Evolutionary conservation across 2,329 filamentous ascomycete species (phyloP).

Genomic region (Diaporthe capsici): DNA sequence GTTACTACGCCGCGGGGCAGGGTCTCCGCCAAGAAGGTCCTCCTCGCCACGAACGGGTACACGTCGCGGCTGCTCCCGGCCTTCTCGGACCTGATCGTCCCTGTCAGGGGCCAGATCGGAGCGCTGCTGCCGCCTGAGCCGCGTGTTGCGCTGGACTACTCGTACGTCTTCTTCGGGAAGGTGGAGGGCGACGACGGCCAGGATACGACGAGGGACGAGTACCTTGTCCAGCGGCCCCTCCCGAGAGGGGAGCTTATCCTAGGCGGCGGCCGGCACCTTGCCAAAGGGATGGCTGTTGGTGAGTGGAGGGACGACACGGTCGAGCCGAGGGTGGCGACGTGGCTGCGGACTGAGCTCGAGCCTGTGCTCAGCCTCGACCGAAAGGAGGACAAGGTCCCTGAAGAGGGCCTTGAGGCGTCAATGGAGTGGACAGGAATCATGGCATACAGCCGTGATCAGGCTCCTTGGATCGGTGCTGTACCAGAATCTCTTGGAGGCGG

Average conservation of each 20-base stretch:
- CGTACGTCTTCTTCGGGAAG: slow-evolving; percentile 73
- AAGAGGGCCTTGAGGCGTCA: slow-evolving; percentile 60
- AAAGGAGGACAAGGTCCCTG: slow-evolving; percentile 53
- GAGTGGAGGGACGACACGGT: slow-evolving; percentile 54
- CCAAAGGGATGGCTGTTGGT: slow-evolving; percentile 59
- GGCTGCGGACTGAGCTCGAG: slow-evolving; percentile 64
- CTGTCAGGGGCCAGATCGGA: slow-evolving; percentile 81
- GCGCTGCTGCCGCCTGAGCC: slow-evolving; percentile 71
- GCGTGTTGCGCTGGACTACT: slow-evolving; percentile 62
- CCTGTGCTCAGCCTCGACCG: slow-evolving; percentile 57
- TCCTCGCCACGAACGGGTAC: slow-evolving; percentile 89
- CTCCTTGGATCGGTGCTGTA: slow-evolving; percentile 81
- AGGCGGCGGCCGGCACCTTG: slow-evolving; percentile 76
- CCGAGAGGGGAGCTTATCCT: slow-evolving; percentile 74
- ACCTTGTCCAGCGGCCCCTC: slow-evolving; percentile 78
- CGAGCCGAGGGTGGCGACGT: slow-evolving; percentile 63
- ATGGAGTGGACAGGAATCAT: slow-evolving; percentile 87
- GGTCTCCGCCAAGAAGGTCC: slow-evolving; percentile 72
- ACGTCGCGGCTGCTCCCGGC: slow-evolving; percentile 80
- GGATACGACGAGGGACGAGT: slow-evolving; percentile 72
- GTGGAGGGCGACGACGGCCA: slow-evolving; percentile 44
- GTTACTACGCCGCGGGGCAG: slow-evolving; percentile 79
- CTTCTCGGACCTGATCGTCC: slow-evolving; percentile 80
- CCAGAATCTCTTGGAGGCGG: slow-evolving; percentile 65
- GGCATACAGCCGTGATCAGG: slow-evolving; percentile 78